phyloP scores from a whole-genome alignment of 169 alveolate genomes.

The Gregarina niphandrodes region DNA sequence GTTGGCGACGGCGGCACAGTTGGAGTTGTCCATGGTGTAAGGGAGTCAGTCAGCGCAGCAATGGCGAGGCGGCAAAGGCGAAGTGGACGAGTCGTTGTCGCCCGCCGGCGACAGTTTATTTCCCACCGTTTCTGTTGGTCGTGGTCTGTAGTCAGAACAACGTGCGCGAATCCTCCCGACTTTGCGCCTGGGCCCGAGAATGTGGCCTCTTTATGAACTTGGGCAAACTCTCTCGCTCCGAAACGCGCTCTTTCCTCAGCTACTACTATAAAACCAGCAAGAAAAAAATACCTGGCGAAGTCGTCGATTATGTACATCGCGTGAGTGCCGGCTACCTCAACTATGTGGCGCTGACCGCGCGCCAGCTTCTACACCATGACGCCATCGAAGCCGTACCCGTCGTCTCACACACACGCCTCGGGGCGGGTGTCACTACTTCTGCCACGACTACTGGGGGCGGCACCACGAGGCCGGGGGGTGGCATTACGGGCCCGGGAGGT shows the following conservation, averaged over 20 bases:
- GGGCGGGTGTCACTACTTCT: not conserved
- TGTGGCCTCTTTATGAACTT: slow-evolving; percentile 28
- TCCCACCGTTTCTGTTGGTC: slow-evolving; percentile 33
- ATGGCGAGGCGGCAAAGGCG: slow-evolving; percentile 2
- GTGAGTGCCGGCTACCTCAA: slow-evolving; percentile 30
- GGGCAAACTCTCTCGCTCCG: slow-evolving; percentile 21
- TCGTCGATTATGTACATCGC: slow-evolving; percentile 34
- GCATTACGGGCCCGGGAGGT: not conserved
- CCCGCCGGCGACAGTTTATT: slow-evolving; percentile 30
- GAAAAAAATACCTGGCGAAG: slow-evolving; percentile 16
- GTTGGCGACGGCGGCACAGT: slow-evolving; percentile 36
- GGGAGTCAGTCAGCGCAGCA: slow-evolving; percentile 6
- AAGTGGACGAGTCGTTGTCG: slow-evolving; percentile 23
- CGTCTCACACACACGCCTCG: too few relatives aligned
- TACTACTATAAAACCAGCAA: slow-evolving; percentile 18
- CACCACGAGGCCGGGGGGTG: not conserved
- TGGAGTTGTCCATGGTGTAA: slow-evolving; percentile 32
- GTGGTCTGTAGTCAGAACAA: slow-evolving; percentile 26
- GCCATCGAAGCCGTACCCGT: slow-evolving; percentile 3
- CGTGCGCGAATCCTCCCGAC: not conserved
- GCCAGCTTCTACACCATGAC: slow-evolving; percentile 9
- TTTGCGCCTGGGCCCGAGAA: slow-evolving; percentile 22
- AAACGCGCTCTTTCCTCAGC: slow-evolving; percentile 25
- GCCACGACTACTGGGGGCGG: not conserved
- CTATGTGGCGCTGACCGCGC: slow-evolving; percentile 6